A percentile compares a stretch with the other conserved stretches of the same genome.
These are phyloP conservation scores for Nymphaea thermarum DNA, from an alignment of 164 flowering plant genomes.

Conservation along the genomic window DNA sequence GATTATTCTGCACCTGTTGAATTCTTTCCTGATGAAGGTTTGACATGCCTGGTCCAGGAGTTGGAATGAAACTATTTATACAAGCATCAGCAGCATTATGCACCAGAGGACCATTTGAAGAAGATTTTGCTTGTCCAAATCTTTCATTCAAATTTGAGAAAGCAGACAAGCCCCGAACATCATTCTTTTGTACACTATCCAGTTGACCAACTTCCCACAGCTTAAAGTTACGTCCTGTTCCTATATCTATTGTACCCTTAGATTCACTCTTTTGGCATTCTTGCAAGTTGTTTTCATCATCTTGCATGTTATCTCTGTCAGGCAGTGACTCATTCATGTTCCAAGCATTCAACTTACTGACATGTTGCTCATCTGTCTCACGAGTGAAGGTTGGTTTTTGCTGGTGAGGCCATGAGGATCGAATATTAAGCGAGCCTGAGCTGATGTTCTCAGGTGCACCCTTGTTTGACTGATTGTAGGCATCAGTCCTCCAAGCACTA, in stretches of 20 bases:
- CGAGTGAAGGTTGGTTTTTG: neutral
- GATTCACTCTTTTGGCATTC: conserved; percentile 14
- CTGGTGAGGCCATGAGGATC: conserved; percentile 18
- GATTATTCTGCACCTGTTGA: conserved; percentile 13
- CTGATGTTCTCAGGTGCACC: conserved; percentile 9
- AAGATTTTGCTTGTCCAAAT: conserved; percentile 17
- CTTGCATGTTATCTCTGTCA: conserved; percentile 10
- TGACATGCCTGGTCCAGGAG: conserved; percentile 10
- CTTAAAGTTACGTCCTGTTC: conserved; percentile 15
- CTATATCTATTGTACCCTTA: conserved; percentile 11
- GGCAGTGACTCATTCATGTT: conserved; percentile 12
- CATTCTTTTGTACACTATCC: neutral
- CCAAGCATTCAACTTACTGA: conserved; percentile 8
- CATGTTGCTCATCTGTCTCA: too few relatives aligned
- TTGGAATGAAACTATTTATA: conserved; percentile 6
- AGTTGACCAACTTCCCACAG: conserved; percentile 15
- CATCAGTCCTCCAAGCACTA: conserved; percentile 22
- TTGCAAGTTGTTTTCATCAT: conserved; percentile 5
- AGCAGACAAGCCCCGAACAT: neutral
- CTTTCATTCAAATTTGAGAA: conserved; percentile 16
- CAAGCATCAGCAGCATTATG: conserved; percentile 13
- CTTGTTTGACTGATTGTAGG: conserved; percentile 22
- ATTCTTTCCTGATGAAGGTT: conserved; percentile 17
- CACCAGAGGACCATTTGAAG: conserved; percentile 10
- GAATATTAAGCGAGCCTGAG: conserved; percentile 14